Base-by-base conservation (phyloP, 345 rosid genomes). In the Populus simonii region DNA sequence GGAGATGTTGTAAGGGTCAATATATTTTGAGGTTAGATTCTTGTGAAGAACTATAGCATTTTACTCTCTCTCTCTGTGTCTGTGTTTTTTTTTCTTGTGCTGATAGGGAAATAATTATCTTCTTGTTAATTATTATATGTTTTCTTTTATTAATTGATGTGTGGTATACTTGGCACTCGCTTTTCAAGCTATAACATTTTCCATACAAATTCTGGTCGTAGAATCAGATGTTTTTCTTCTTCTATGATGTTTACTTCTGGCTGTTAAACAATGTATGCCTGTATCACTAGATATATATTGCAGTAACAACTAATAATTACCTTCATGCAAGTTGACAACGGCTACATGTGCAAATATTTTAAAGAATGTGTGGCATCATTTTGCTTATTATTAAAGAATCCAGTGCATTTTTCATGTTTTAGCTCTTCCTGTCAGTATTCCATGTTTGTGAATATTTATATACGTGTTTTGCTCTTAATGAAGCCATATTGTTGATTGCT, bases 11-110 rank as follows among this genome's bases (percentile, higher is more conserved):
- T 25, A 61, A 36, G 23, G 29, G 35, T 41, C 57, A 6, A 18
- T 72, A 72, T 78, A 67, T 66, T 72, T 9, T n/a, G 74, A 78
- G 76, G 43, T 39, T 29, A 78, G 76, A 67, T 77, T 71, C 27
- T 70, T 62, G 71, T 41, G 68, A 62, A 70, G 35, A 62, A 45
- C 17, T 71, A 31, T 77, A 47, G n/a, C 17, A 11, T 29, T 55
- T 12, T 31, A 17, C 43, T 45, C 17, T 12, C 61, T 8, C 71
- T 12, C 55, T 39, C 45, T 2, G 13, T 41, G 13, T 41, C 45
- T 41, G 13, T 41, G 45, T 12, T 10, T 41, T 11, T 53, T 55
- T 68, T 47, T 47, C 1, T 70, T 61, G 74, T 69, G 62, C 18
- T 59, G 68, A 77, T 70, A 77, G 68, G 68, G 16, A 43, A 61